Percentiles rank a stretch among this genome's conserved stretches.
These are phyloP conservation scores for Boletus patriciae DNA, from an alignment of 768 basidiomycete species.

Conservation along the genomic window DNA sequence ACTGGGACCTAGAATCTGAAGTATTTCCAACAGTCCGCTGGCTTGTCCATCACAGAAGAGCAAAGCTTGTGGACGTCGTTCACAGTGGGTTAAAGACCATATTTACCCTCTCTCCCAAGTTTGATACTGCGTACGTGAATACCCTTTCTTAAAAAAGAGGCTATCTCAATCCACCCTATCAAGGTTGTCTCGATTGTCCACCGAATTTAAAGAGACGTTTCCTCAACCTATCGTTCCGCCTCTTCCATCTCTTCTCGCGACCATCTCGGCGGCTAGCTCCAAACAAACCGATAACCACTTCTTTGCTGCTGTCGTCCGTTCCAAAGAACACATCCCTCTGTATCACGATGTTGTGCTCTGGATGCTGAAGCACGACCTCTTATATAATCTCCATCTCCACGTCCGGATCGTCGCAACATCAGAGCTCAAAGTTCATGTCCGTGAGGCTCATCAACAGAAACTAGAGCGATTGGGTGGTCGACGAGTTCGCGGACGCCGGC, in stretches of 20 bases:
- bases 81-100: constrained; percentile 78
- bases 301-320: constrained; percentile 72
- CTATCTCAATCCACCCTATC: background rate
- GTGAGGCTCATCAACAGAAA: constrained; percentile 41
- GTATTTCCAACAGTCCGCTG: constrained; percentile 90
- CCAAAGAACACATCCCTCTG: constrained; percentile 62
- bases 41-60: constrained; percentile 87
- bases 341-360: constrained; percentile 86
- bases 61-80: constrained; percentile 85
- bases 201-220: constrained; percentile 65
- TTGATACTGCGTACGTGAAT: constrained; percentile 57
- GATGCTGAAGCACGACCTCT: constrained; percentile 86
- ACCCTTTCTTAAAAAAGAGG: background rate
- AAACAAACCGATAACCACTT: constrained; percentile 71
- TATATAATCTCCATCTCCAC: constrained; percentile 82
- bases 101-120: constrained; percentile 70
- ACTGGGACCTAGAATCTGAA: constrained; percentile 81
- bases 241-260: constrained; percentile 71
- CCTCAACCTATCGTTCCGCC: constrained; percentile 59
- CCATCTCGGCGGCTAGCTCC: constrained; percentile 67
- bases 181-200: constrained; percentile 43
- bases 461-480: constrained; percentile 28
- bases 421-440: constrained; percentile 72
- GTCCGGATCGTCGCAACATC: constrained; percentile 80
- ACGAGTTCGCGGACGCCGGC: constrained; percentile 23